Percentiles rank a stretch among this genome's conserved stretches.
Conservation (phyloP, 371 early-diverging fungal genomes). For the Mycotypha africana region DNA sequence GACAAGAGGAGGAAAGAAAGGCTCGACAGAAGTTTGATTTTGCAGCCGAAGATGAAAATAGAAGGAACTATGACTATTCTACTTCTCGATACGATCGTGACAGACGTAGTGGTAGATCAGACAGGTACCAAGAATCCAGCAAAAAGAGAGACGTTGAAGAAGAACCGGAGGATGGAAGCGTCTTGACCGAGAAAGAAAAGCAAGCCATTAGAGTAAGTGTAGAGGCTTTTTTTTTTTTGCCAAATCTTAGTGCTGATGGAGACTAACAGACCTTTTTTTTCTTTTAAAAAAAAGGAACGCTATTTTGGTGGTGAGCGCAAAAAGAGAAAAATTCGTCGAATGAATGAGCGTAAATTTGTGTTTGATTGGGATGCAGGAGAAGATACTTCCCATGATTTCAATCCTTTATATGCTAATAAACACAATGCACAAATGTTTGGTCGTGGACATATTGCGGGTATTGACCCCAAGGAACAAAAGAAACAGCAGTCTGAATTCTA, state of each 20-base stretch:
- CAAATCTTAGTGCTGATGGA: too few relatives aligned
- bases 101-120: slow-evolving; percentile 8
- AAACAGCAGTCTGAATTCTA: slow-evolving; percentile 67
- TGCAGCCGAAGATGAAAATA: slow-evolving; percentile 46
- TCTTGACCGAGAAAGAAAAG: slow-evolving; percentile 40
- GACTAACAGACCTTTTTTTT: neutral
- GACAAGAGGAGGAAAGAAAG: slow-evolving; percentile 61
- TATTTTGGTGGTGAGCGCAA: slow-evolving; percentile 85
- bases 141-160: slow-evolving; percentile 8
- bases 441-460: slow-evolving; percentile 87
- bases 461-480: slow-evolving; percentile 77
- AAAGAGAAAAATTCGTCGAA: slow-evolving; percentile 73
- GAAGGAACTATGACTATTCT: slow-evolving; percentile 27
- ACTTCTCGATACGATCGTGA: slow-evolving; percentile 16
- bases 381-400: slow-evolving; percentile 91
- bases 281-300: slow-evolving; percentile 50
- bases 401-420: slow-evolving; percentile 80
- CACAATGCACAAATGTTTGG: slow-evolving; percentile 88
- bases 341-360: slow-evolving; percentile 90
- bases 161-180: slow-evolving; percentile 12
- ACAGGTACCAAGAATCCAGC: too few relatives aligned
- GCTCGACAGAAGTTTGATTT: slow-evolving; percentile 51
- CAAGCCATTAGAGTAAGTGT: slow-evolving; percentile 41
- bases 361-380: slow-evolving; percentile 97
- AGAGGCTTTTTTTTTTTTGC: neutral